Evolutionary conservation across 345 rosid genomes (phyloP), one percentile per base, ranked within the genome.

Genomic region (Excoecaria cochinchinensis): DNA sequence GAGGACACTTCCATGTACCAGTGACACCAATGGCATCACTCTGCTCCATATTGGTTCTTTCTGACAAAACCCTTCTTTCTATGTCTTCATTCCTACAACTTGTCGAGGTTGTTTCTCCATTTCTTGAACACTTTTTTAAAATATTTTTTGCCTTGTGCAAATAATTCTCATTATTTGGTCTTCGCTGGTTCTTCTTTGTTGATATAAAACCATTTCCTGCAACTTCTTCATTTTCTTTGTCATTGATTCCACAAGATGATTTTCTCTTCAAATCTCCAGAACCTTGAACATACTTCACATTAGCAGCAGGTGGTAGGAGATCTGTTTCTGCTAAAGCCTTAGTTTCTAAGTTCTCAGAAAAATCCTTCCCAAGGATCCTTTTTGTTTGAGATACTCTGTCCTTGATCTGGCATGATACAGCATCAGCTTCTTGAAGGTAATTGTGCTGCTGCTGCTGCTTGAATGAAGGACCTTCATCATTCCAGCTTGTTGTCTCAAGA

Each of bases 1-100:
- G 96, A n/a, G 98, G 98, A 38, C 98, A 93, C 13, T 72, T 72
- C 97, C 94, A 93, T 84, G 89, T 91, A 25, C 96, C 96, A 12
- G 88, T 73, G 9, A 78, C 78, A 67, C 70, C 94, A 19, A 46
- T 74, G 3, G 59, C 84, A 73, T 56, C 73, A 24, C 63, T 14
- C 31, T 48, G 73, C 50, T 84, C 86, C 44, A 81, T 75, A 70
- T 90, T 91, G 53, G 85, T 82, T 70, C 84, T 86, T 79, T 90
- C 97, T 6, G 69, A 75, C 71, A 90, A 70, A 44, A 80, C 86
- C 75, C 67, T 88, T 81, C 90, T 81, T 74, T 81, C 84, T 44
- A 38, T 21, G 13, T 52, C 76, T 55, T 61, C 66, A 14, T 67
- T 77, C 48, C 74, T 80, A 46, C 62, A 44, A 19, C 24, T 69